Evolutionary conservation across 352 stramenopile species (phyloP).

Genomic region (Phytophthora pseudosyringae): DNA sequence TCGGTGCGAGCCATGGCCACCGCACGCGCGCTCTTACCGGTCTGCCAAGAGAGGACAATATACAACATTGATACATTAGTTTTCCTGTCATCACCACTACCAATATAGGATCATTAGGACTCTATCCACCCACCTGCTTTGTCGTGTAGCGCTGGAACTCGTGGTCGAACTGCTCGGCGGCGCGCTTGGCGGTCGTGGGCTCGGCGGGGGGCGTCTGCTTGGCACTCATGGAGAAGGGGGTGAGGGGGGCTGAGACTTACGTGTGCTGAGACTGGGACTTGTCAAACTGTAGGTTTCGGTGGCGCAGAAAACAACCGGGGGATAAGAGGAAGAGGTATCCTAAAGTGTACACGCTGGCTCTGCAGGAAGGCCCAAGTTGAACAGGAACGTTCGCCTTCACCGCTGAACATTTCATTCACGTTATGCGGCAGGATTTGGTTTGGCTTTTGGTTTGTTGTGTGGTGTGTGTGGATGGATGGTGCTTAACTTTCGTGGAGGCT

Average conservation of each 20-base stretch:
- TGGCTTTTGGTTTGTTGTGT: constrained; percentile 6
- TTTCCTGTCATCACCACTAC: neutral
- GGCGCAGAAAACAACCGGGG: constrained; percentile 23
- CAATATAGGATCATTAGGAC: neutral
- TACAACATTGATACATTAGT: constrained; percentile 8
- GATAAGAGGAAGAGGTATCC: constrained; percentile 28
- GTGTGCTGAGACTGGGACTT: constrained; percentile 11
- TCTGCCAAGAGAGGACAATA: constrained; percentile 29
- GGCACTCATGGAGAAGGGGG: constrained; percentile 27
- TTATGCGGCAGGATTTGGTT: constrained; percentile 28
- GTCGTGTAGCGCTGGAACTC: constrained; percentile 90
- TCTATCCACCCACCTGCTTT: constrained; percentile 58
- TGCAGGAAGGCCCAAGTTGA: constrained; percentile 30
- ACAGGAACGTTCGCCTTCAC: constrained; percentile 24
- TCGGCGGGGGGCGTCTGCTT: constrained; percentile 22
- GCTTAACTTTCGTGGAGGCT: constrained; percentile 83
- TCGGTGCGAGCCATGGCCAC: constrained; percentile 82
- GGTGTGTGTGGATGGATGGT: constrained; percentile 7
- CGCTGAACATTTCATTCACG: constrained; percentile 42
- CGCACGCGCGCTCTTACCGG: constrained; percentile 68
- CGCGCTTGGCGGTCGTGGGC: constrained; percentile 41
- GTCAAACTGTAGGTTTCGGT: constrained; percentile 23
- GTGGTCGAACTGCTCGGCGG: constrained; percentile 82
- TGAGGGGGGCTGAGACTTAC: constrained; percentile 5
- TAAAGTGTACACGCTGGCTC: constrained; percentile 33